These are phyloP conservation scores for Phytophthora pinifolia DNA, from an alignment of 352 stramenopile genomes.

Conservation along the genomic window DNA sequence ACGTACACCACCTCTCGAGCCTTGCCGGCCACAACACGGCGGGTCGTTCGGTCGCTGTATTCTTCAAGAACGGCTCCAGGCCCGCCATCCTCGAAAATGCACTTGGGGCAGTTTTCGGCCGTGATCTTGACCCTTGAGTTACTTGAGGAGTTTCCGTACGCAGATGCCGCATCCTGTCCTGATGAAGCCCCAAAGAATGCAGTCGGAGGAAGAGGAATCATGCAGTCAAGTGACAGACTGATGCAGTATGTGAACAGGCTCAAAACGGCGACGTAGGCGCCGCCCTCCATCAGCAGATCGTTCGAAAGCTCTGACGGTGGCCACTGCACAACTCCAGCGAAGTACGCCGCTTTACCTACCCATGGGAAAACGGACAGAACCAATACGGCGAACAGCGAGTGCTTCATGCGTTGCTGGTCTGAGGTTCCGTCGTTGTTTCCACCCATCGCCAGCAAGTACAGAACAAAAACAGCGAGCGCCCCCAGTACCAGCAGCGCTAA, in stretches of 20 bases:
- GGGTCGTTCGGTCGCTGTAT: constrained; percentile 52
- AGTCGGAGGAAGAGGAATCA: constrained; percentile 66
- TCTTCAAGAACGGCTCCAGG: constrained; percentile 72
- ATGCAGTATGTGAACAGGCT: constrained; percentile 46
- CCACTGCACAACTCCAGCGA: constrained; percentile 42
- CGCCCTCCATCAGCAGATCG: constrained; percentile 45
- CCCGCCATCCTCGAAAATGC: constrained; percentile 79
- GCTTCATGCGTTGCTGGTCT: constrained; percentile 59
- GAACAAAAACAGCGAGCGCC: constrained; percentile 42
- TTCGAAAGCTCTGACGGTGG: constrained; percentile 44
- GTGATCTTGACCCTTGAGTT: constrained; percentile 44
- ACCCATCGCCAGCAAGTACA: constrained; percentile 55
- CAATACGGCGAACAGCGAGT: constrained; percentile 59
- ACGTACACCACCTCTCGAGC: constrained; percentile 59
- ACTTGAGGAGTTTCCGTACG: constrained; percentile 36
- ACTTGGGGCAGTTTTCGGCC: constrained; percentile 79
- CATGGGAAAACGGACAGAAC: constrained; percentile 58
- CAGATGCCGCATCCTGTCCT: constrained; percentile 45
- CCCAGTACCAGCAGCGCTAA: constrained; percentile 54
- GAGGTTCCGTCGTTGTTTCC: constrained; percentile 31
- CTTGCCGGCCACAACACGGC: constrained; percentile 39
- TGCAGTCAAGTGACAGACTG: constrained; percentile 50
- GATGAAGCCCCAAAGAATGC: constrained; percentile 70
- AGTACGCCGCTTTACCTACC: constrained; percentile 68
- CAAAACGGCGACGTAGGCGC: constrained; percentile 40